Evolutionary conservation across 805 yeast species (phyloP).

Genomic region (Zygoascus ofunaensis): DNA sequence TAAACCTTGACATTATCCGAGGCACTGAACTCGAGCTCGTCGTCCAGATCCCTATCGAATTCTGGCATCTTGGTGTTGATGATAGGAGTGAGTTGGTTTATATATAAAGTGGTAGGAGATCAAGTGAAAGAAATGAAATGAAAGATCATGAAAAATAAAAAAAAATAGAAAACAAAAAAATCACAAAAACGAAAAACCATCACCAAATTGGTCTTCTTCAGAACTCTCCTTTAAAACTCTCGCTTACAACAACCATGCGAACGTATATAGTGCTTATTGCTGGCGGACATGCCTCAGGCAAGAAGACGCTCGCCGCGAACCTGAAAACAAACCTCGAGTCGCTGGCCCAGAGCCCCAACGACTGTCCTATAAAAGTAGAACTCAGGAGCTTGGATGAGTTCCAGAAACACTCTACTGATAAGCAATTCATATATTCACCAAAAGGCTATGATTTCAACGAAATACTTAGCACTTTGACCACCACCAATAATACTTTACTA

Average conservation of each 20-base stretch:
- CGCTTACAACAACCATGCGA: background rate
- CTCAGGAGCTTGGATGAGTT: conserved; percentile 40
- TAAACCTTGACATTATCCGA: conserved; percentile 33
- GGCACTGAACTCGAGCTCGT: conserved; percentile 50
- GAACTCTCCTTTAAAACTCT: no score
- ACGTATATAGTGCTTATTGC: conserved; percentile 40
- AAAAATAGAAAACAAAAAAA: no score
- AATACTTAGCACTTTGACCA: background rate
- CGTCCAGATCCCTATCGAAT: conserved; percentile 15
- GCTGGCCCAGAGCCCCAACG: conserved; percentile 18
- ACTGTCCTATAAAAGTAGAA: conserved; percentile 18
- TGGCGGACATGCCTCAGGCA: conserved; percentile 59
- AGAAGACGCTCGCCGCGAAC: conserved; percentile 27
- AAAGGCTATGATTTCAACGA: conserved; percentile 30
- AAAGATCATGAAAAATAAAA: no score
- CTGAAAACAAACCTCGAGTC: conserved; percentile 29
- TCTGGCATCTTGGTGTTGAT: conserved; percentile 2
- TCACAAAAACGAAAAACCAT: no score
- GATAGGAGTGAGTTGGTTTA: no score
- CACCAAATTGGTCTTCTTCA: no score
- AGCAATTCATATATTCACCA: conserved; percentile 10
- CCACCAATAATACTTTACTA: no score
- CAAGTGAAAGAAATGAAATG: no score
- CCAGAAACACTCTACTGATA: conserved; percentile 16
- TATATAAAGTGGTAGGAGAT: no score